Evolutionary conservation across 768 basidiomycete genomes (phyloP).

Genomic region (Lactarius sp.): DNA sequence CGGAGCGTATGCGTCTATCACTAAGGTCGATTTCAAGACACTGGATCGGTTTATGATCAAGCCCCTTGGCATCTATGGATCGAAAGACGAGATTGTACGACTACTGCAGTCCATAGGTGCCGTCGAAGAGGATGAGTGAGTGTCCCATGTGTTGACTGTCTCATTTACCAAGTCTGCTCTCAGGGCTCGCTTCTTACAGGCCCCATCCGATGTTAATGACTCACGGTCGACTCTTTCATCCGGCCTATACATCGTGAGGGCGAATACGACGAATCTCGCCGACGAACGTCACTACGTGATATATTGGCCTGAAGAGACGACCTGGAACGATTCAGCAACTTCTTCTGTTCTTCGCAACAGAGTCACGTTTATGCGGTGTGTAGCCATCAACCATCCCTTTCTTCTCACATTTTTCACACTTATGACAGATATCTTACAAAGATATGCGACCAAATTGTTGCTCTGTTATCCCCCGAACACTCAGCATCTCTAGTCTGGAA

Average conservation of each 20-base stretch:
- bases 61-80: constrained; percentile 56
- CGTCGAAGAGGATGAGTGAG: constrained; percentile 41
- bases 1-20: constrained; percentile 48
- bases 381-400: neutral
- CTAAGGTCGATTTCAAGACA: constrained; percentile 50
- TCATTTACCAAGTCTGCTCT: neutral
- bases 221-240: constrained; percentile 37
- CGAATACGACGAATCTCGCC: neutral
- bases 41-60: constrained; percentile 45
- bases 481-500: constrained; percentile 43
- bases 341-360: constrained; percentile 47
- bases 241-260: constrained; percentile 44
- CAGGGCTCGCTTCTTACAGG: constrained; percentile 27
- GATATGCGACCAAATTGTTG: constrained; percentile 49
- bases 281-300: constrained; percentile 41
- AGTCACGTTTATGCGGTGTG: constrained; percentile 57
- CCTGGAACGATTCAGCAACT: constrained; percentile 50
- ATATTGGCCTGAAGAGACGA: constrained; percentile 58
- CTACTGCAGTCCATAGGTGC: constrained; percentile 38
- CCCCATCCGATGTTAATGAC: constrained; percentile 15
- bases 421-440: constrained; percentile 11
- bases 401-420: neutral
- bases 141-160: neutral
- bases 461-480: constrained; percentile 47
- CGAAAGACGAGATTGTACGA: constrained; percentile 43